Base-by-base conservation (phyloP, 2,329 filamentous ascomycete genomes). In the Aspergillus ochraceus region DNA sequence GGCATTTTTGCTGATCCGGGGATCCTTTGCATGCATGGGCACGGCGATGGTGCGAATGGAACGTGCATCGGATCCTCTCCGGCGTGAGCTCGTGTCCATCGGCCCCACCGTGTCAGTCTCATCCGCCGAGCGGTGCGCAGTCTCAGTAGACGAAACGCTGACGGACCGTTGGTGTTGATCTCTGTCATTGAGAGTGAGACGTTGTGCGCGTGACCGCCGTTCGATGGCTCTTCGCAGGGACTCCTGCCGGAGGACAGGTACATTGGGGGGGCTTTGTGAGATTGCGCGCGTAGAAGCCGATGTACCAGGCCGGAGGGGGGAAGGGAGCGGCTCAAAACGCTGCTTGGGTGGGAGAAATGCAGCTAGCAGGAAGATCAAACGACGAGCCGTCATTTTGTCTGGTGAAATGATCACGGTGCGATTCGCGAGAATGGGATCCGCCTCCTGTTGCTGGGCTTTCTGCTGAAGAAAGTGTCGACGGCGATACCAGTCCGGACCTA, bases 351-450 rank as follows among this genome's bases (percentile, higher is more conserved):
- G 84, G 45, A 87, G 70, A 59, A 87, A 87, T 1, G 83, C 82
- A 39, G 84, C 80, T 4, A 87, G 78, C 14, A 87, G 71, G 64
- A 86, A 87, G 19, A 87, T 81, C 54, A 87, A 70, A 45, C 84
- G 77, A 49, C 84, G 78, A 36, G 85, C 83, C 56, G 81, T 83
- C 80, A 86, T 86, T 69, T 86, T 86, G 65, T 86, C 83, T 3
- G 81, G 72, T 12, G 82, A 84, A 29, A 86, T 77, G 49, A 87
- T 81, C 50, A 87, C 79, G 6, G 85, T 87, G 20, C 84, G 80
- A 62, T 80, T 80, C 2, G 79, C 69, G 47, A 86, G 78, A 22
- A 77, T 76, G 30, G 80, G 73, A 50, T 83, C 80, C 29, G 79
- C 74, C 59, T 80, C 77, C 54, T 78, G 75, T 52, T 76, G 75